Evolutionary conservation across 1,139 yeast species (phyloP).

Genomic region (Kodamaea sp.): DNA sequence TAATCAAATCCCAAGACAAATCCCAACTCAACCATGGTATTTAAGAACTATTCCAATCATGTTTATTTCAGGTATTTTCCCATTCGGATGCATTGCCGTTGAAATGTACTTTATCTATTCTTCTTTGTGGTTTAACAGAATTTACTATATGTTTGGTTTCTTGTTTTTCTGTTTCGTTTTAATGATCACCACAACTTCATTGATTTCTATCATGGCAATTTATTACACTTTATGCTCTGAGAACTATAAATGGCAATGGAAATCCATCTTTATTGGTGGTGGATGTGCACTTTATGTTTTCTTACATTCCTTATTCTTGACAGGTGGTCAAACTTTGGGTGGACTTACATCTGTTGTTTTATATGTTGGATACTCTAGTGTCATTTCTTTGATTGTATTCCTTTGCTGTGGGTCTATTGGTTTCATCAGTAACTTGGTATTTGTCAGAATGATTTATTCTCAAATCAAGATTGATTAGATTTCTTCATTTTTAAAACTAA

Average conservation of each 20-base stretch:
- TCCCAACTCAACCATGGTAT: slow-evolving; percentile 88
- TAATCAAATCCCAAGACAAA: slow-evolving; percentile 92
- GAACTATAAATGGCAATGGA: slow-evolving; percentile 98
- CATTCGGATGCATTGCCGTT: slow-evolving; percentile 92
- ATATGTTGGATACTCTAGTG: slow-evolving; percentile 79
- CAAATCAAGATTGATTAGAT: slow-evolving; percentile 75
- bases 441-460: slow-evolving; percentile 75
- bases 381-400: slow-evolving; percentile 70
- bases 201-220: slow-evolving; percentile 76
- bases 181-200: slow-evolving; percentile 76
- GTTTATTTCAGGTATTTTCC: slow-evolving; percentile 83
- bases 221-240: slow-evolving; percentile 87
- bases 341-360: slow-evolving; percentile 75
- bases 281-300: slow-evolving; percentile 85
- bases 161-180: slow-evolving; percentile 80
- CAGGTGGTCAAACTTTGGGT: slow-evolving; percentile 61
- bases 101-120: slow-evolving; percentile 87
- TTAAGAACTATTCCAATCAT: slow-evolving; percentile 65
- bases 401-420: slow-evolving; percentile 88
- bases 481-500: too few species aligned
- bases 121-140: slow-evolving; percentile 90
- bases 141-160: slow-evolving; percentile 97
- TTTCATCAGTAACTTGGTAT: slow-evolving; percentile 66
- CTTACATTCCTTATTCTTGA: slow-evolving; percentile 73
- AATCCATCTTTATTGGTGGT: slow-evolving; percentile 82